Evolutionary conservation across 23 red algal species (phyloP).

Genomic region (Gracilaria domingensis): DNA sequence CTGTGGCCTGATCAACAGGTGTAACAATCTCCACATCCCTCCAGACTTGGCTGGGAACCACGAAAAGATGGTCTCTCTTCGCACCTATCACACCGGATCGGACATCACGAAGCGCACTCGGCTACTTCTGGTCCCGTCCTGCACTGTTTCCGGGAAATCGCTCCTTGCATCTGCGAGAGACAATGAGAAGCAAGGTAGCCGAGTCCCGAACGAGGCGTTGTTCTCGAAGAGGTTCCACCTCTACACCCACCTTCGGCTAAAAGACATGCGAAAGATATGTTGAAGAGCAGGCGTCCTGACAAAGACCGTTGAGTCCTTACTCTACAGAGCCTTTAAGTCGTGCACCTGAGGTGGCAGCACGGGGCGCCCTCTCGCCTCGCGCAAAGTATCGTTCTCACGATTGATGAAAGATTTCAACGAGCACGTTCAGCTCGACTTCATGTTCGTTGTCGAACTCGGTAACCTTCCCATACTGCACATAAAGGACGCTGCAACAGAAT

Average conservation of each 20-base stretch:
- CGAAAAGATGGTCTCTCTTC: neutral
- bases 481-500: neutral
- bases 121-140: neutral
- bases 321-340: neutral
- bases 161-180: too few species aligned
- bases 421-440: neutral
- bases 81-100: neutral
- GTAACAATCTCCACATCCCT: slow-evolving; percentile 5
- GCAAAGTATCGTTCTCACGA: slow-evolving; percentile 35
- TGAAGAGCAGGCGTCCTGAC: neutral
- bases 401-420: slow-evolving; percentile 7
- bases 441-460: neutral
- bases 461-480: neutral
- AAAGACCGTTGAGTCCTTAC: neutral
- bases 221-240: neutral
- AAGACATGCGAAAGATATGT: slow-evolving; percentile 8
- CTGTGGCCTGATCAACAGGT: neutral
- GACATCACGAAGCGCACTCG: neutral
- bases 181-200: too few species aligned
- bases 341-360: slow-evolving; percentile 13
- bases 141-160: too few species aligned
- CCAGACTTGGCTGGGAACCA: neutral
- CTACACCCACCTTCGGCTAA: neutral
- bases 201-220: neutral
- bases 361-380: neutral